Evolutionary conservation across 148 eudicot genomes (phyloP).

Genomic region (Cornus controversa): DNA sequence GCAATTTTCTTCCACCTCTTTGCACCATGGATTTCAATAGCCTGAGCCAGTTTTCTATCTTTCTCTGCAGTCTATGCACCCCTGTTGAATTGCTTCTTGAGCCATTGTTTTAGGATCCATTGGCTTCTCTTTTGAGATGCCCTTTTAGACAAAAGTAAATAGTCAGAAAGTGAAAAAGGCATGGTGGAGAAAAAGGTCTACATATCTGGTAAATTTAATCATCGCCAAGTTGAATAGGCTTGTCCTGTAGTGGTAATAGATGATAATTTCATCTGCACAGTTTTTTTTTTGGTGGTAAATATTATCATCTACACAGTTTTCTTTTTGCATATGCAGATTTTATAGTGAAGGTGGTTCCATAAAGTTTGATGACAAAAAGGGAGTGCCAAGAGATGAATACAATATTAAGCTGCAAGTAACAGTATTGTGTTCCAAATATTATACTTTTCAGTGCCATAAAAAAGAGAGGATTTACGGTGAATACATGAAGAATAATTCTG

Average conservation of each 20-base stretch:
- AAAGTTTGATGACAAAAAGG: no score
- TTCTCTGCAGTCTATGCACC: constrained; percentile 79
- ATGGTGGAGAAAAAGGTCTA: not conserved
- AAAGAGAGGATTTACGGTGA: not conserved
- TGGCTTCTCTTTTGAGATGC: not conserved
- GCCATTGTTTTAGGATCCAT: not conserved
- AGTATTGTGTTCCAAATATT: not conserved
- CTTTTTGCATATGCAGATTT: no score
- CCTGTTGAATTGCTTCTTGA: constrained; percentile 37
- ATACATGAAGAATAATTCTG: not conserved
- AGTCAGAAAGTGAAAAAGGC: not conserved
- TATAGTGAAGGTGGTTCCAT: no score
- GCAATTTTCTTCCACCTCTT: constrained; percentile 60
- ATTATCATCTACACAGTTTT: no score
- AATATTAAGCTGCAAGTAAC: no score
- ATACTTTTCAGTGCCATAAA: not conserved
- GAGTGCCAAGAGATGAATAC: no score
- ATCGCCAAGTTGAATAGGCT: not conserved
- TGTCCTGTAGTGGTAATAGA: no score
- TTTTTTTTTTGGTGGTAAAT: no score
- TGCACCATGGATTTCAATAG: constrained; percentile 49
- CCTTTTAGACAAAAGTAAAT: constrained; percentile 1
- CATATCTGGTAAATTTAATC: not conserved
- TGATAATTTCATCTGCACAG: no score
- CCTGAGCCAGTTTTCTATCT: constrained; percentile 45